These are phyloP conservation scores for Strigomonas culicis DNA, from an alignment of 208 protist genomes.

Conservation along the genomic window DNA sequence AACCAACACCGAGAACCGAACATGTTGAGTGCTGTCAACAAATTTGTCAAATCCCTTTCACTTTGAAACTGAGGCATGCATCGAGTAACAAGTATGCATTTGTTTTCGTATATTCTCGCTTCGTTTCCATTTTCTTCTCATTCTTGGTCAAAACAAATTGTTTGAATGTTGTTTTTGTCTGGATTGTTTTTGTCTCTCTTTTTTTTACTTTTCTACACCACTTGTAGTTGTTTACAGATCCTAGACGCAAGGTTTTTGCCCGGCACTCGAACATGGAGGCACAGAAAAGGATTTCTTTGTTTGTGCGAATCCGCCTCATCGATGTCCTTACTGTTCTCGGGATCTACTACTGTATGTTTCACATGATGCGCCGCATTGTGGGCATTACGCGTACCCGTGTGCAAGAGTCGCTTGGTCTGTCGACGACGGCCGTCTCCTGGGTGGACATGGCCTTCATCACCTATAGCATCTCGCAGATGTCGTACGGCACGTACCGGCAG, in stretches of 20 bases:
- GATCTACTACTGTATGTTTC: conserved; percentile 31
- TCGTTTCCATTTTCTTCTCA: neutral
- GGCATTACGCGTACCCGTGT: conserved; percentile 27
- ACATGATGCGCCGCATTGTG: conserved; percentile 29
- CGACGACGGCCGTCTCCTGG: conserved; percentile 15
- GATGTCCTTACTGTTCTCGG: conserved; percentile 26
- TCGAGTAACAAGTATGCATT: too few relatives aligned
- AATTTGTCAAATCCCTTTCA: too few relatives aligned
- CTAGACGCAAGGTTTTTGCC: too few relatives aligned
- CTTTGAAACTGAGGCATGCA: too few relatives aligned
- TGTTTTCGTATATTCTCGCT: neutral
- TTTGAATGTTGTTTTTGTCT: neutral
- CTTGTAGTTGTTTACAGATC: too few relatives aligned
- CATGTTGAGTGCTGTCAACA: too few relatives aligned
- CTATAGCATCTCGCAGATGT: conserved; percentile 37
- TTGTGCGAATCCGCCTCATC: neutral
- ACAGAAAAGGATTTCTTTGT: neutral
- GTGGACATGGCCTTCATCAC: conserved; percentile 32
- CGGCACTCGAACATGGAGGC: too few relatives aligned
- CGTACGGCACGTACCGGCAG: conserved; percentile 17
- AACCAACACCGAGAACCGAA: too few relatives aligned
- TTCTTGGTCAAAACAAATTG: neutral
- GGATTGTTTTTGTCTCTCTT: neutral
- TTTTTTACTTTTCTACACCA: neutral
- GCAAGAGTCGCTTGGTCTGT: conserved; percentile 23